These are phyloP conservation scores for Thuidium tamariscinum DNA, from an alignment of 225 moss, liverwort and hornwort species.

Conservation along the genomic window DNA sequence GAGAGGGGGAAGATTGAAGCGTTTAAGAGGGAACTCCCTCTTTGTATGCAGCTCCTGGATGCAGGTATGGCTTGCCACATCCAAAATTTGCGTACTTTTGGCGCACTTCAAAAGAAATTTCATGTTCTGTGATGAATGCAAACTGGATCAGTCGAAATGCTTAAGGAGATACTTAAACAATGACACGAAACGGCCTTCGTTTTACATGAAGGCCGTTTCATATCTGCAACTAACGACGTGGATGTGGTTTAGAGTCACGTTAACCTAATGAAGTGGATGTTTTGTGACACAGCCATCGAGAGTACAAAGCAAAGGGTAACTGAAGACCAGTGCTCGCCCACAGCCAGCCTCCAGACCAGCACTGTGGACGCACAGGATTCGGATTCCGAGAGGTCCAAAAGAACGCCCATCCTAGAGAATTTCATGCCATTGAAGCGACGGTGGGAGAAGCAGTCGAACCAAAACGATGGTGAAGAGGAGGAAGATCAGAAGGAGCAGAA, in stretches of 20 bases:
- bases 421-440: conserved; percentile 63
- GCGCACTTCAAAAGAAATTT: not conserved
- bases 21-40: conserved; percentile 86
- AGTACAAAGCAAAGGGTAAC: conserved; percentile 42
- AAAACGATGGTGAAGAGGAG: not conserved
- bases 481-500: conserved; percentile 9
- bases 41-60: conserved; percentile 94
- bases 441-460: conserved; percentile 45
- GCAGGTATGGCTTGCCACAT: conserved; percentile 18
- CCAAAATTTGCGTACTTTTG: not conserved
- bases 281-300: conserved; percentile 56
- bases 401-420: conserved; percentile 41
- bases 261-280: not conserved
- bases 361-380: conserved; percentile 26
- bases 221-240: conserved; percentile 5
- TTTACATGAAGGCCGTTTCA: not conserved
- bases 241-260: not conserved
- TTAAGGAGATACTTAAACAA: not conserved
- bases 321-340: conserved; percentile 33
- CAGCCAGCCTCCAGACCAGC: conserved; percentile 19
- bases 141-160: not conserved
- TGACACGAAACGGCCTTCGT: not conserved
- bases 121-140: not conserved
- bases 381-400: conserved; percentile 33
- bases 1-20: conserved; percentile 96